Base-by-base conservation (phyloP, 352 stramenopile species). In the Plasmopara muralis region DNA sequence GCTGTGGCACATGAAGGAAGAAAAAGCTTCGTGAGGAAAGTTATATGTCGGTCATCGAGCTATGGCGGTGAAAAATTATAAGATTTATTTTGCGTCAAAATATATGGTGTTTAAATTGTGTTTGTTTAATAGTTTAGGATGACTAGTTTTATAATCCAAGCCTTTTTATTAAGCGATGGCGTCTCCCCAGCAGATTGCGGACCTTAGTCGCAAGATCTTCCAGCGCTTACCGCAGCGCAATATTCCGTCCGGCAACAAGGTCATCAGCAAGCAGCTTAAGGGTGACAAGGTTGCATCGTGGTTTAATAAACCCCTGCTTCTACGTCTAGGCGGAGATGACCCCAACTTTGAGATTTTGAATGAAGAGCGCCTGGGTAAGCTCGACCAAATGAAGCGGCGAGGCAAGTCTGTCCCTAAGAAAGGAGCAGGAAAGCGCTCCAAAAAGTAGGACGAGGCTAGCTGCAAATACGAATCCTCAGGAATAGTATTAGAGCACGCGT, bases 181-280 rank as follows among this genome's bases (percentile, higher is more conserved):
- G 64, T 72, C 66, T 59, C 63, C 73, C 42, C 64, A 83, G 70
- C 73, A 83, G 57, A 67, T 93, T 61, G 78, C 77, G 49, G 83
- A 93, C 52, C 63, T 93, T 44, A 70, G 77, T 39, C 80, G 83
- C 60, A 89, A 93, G 73, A 93, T 93, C 58, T 93, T 93, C 66
- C 78, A 93, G 75, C 80, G 83, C 13, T 64, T 93, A 58, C 83
- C 83, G 61, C 80, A 91, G 73, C 81, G 75, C 64, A 68, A 90
- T 59, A 83, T 66, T 20, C 61, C 72, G 54, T 91, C 83, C 42
- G 83, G 83, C 61, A 93, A 91, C 68, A 93, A 93, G 68, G 73
- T 93, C 38, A 89, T 93, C 67, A 89, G 78, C 66, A 89, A 89
- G 72, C 78, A 91, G 70, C 73, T 93, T 40, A 87, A 87, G 70